A percentile compares a stretch with the other conserved stretches of the same genome.
These are phyloP conservation scores for Poa pratensis DNA, from an alignment of 176 grass and related monocot species.

Conservation along the genomic window DNA sequence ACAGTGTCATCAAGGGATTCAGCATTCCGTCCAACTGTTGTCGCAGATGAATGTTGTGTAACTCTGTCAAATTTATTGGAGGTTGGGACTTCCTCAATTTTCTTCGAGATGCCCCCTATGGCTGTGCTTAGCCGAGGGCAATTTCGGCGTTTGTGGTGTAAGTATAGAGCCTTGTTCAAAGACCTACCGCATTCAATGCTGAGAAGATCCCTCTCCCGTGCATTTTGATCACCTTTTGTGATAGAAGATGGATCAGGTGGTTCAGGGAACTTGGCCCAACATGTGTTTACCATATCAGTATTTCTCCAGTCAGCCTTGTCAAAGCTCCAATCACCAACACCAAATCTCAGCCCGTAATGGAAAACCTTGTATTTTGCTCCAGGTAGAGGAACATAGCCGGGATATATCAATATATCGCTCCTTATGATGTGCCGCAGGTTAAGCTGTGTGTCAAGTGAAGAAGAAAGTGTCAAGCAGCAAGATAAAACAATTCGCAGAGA, in stretches of 20 bases:
- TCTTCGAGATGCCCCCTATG: slow-evolving; percentile 28
- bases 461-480: slow-evolving; percentile 32
- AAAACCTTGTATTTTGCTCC: slow-evolving; percentile 79
- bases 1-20: slow-evolving; percentile 34
- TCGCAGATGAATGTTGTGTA: slow-evolving; percentile 1
- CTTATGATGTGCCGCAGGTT: slow-evolving; percentile 83
- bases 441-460: slow-evolving; percentile 59
- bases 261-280: slow-evolving; percentile 89
- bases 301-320: slow-evolving; percentile 96
- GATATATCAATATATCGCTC: slow-evolving; percentile 91
- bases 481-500: slow-evolving; percentile 25
- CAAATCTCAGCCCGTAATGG: slow-evolving; percentile 94
- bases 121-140: slow-evolving; percentile 51
- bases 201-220: slow-evolving; percentile 78
- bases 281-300: slow-evolving; percentile 77
- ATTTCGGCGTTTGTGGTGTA: slow-evolving; percentile 72
- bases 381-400: slow-evolving; percentile 81
- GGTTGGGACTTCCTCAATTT: slow-evolving; percentile 27
- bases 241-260: slow-evolving; percentile 80
- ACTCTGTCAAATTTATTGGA: slow-evolving; percentile 7
- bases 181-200: slow-evolving; percentile 87
- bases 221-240: slow-evolving; percentile 45
- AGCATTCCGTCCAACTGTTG: slow-evolving; percentile 33
- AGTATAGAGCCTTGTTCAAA: slow-evolving; percentile 83
- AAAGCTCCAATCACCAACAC: slow-evolving; percentile 92